Evolutionary conservation across 1,139 yeast genomes (phyloP).

Genomic region (Geotrichum aggregatum): DNA sequence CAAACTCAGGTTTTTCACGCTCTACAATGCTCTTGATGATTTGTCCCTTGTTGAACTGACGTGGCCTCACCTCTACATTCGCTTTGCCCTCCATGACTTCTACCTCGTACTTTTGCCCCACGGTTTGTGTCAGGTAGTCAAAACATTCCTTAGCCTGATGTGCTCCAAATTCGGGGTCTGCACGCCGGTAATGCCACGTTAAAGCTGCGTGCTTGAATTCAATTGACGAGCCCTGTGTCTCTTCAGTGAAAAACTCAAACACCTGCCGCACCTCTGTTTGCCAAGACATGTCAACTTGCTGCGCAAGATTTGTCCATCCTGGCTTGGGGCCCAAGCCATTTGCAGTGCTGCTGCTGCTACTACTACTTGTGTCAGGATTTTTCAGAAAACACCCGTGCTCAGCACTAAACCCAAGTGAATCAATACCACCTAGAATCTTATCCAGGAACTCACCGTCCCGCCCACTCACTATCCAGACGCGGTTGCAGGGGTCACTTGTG

Average conservation of each 20-base stretch:
- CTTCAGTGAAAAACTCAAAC: conserved; percentile 69
- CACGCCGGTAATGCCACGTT: conserved; percentile 95
- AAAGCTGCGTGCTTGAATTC: conserved; percentile 90
- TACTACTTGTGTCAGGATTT: no score
- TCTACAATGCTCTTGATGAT: conserved; percentile 73
- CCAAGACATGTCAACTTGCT: conserved; percentile 89
- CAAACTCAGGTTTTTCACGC: conserved; percentile 58
- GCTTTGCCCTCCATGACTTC: conserved; percentile 97
- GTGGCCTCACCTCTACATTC: conserved; percentile 92
- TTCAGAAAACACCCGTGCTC: conserved; percentile 97
- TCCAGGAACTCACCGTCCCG: conserved; percentile 88
- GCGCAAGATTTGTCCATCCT: conserved; percentile 82
- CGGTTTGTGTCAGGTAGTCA: conserved; percentile 55
- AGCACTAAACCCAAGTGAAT: conserved; percentile 74
- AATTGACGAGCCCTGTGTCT: conserved; percentile 84
- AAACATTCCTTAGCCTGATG: conserved; percentile 78
- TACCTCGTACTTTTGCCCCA: conserved; percentile 68
- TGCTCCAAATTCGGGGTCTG: conserved; percentile 88
- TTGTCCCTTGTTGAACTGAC: conserved; percentile 92
- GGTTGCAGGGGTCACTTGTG: conserved; percentile 72
- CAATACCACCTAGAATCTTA: conserved; percentile 75
- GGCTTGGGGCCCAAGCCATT: no score
- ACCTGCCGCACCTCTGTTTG: conserved; percentile 72
- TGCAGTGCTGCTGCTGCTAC: no score
- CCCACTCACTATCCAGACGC: conserved; percentile 93